Base-by-base conservation (phyloP, 257 asterid species). In the Fraxinus quadrangulata region DNA sequence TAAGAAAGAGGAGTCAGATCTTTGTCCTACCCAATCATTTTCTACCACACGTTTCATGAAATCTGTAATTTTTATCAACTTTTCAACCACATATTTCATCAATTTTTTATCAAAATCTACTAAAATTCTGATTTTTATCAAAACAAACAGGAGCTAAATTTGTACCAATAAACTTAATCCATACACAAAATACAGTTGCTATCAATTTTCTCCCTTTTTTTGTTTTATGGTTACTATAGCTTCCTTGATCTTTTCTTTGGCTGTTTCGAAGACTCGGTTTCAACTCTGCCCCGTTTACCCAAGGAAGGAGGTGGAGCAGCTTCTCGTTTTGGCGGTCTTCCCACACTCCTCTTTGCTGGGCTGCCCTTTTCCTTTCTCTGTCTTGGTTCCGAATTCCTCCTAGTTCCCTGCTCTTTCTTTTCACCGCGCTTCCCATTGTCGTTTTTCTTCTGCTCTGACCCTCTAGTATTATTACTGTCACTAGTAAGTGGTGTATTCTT, bases 191-290 rank as follows among this genome's bases (percentile, higher is more conserved):
- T 85, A 85, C 88, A 88, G 54, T 71, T 69, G 72, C 77, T 73
- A 66, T 56, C 82, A 80, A 63, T 24, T 63, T 63, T 14, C 19
- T 0, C 14, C 16, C 5, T 23, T 17, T 34, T 70, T 56, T 40
- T 42, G 74, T 71, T 40, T 40, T 10, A 47, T 74, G 66, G 36
- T 74, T 39, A 12, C 83, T 80, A 85, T 81, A 84, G 83, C 88
- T 90, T 92, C 87, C 90, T 90, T 19, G 91, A 37, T 74, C 92
- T 88, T 74, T 92, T 92, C 88, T 80, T 88, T 6, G 92, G 89
- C 84, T 86, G 93, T 81, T 83, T 90, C 19, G 91, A 71, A 33
- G 87, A 17, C 51, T 83, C 94, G 0, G 72, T 37, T 23, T 87
- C 93, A 1, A 16, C 89, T 75, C 84, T 73, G 8, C 82, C 85